Conservation (phyloP, 345 rosid species). For the Eucalyptus victrix region DNA sequence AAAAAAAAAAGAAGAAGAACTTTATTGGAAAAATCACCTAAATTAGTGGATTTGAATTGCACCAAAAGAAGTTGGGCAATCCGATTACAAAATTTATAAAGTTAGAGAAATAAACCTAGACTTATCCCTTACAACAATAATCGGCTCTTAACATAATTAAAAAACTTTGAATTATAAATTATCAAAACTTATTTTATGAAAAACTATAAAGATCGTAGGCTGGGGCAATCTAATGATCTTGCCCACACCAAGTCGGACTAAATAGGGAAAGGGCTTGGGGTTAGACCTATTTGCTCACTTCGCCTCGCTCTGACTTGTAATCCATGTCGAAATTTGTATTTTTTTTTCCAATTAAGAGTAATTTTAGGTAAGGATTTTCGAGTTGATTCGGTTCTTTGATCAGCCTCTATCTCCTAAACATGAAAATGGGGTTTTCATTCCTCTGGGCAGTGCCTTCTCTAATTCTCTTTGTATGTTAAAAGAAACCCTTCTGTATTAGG, state of each 20-base stretch:
- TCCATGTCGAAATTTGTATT: background rate
- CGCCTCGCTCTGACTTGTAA: rapidly evolving
- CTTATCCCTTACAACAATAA: background rate
- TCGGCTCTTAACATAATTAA: too few species aligned
- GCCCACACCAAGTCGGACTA: rapidly evolving
- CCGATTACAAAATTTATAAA: background rate
- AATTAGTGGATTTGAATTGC: background rate
- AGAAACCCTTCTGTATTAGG: background rate
- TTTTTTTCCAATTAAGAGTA: background rate
- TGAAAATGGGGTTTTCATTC: background rate
- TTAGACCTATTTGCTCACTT: background rate
- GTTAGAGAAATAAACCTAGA: background rate
- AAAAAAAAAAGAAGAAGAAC: background rate
- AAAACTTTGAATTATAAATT: background rate
- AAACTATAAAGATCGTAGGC: background rate
- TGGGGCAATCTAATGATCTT: background rate
- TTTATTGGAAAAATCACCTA: background rate
- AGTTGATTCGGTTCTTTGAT: rapidly evolving
- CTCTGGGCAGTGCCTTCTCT: background rate
- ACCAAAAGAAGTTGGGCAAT: background rate
- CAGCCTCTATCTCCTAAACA: background rate
- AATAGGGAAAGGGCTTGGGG: background rate
- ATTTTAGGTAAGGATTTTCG: background rate
- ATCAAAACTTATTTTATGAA: background rate
- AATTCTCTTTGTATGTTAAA: background rate